Percentiles rank a stretch among this genome's conserved stretches.
These are phyloP conservation scores for Paraconiothyrium sp. DNA, from an alignment of 2,329 filamentous ascomycete genomes.

Conservation along the genomic window DNA sequence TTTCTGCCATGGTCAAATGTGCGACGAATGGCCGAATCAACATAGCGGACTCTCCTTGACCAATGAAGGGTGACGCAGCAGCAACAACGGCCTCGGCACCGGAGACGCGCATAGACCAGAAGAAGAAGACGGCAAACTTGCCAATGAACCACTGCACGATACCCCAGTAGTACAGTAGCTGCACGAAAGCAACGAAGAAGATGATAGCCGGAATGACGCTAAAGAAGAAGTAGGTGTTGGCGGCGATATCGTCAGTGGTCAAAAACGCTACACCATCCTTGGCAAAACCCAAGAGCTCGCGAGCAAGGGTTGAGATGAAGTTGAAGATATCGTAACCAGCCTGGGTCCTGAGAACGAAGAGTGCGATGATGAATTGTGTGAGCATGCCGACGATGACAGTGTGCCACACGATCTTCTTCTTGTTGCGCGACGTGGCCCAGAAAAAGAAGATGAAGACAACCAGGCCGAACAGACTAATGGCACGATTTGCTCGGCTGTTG, in stretches of 20 bases:
- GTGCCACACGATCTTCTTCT: constrained; percentile 62
- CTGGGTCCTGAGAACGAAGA: constrained; percentile 84
- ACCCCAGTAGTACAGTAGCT: constrained; percentile 82
- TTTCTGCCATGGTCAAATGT: constrained; percentile 84
- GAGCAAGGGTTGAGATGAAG: constrained; percentile 81
- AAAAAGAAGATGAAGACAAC: constrained; percentile 73
- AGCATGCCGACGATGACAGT: constrained; percentile 86
- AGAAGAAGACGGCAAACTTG: constrained; percentile 91
- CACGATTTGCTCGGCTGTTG: constrained; percentile 83
- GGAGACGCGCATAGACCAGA: constrained; percentile 86
- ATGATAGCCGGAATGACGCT: constrained; percentile 89
- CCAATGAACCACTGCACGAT: constrained; percentile 88
- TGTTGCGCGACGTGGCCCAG: constrained; percentile 76
- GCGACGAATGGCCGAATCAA: constrained; percentile 87
- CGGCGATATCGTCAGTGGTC: constrained; percentile 58
- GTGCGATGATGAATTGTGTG: constrained; percentile 84
- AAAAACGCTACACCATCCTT: constrained; percentile 78
- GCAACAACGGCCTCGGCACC: constrained; percentile 94
- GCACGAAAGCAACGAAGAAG: constrained; percentile 94
- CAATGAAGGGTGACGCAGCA: constrained; percentile 91
- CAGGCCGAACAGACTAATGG: constrained; percentile 82
- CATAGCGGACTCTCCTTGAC: constrained; percentile 94
- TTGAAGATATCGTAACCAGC: constrained; percentile 90
- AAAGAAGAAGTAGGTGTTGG: constrained; percentile 74
- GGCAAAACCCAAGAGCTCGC: constrained; percentile 79